Base-by-base conservation (phyloP, 345 rosid genomes). In the Cardamine occulta region DNA sequence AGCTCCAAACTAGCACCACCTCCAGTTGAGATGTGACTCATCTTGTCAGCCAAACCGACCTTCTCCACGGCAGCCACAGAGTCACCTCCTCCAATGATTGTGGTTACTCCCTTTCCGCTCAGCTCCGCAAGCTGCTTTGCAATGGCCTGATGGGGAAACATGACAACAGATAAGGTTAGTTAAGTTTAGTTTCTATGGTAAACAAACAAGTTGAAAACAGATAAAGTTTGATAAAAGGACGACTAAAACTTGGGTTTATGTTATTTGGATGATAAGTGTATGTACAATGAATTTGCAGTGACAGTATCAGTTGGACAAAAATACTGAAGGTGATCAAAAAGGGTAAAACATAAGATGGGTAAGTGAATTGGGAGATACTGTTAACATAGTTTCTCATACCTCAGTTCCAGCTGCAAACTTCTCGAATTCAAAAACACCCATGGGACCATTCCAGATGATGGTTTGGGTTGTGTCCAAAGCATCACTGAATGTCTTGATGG, bases 401-500 rank as follows among this genome's bases (percentile, higher is more conserved):
- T 89, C 91, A 24, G 97, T 93, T 78, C 98, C 98, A 76, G 70
- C 78, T 1, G 97, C 96, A 62, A 93, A 93, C 84, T 93, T 88
- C 0, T 86, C 91, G 73, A 85, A 93, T 73, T 93, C 98, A 69
- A 93, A 93, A 80, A 89, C 98, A 74, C 97, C 98, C 98, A 93
- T 93, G 11, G 98, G 98, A 77, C 98, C 97, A 28, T 91, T 93
- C 98, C 98, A 93, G 87, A 93, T 93, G 63, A 93, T 82, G 47
- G 98, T 93, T 77, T 93, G 59, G 80, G 96, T 88, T 29, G 94
- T 84, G 64, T 82, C 98, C 77, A 93, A 63, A 61, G 90, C 94
- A 0, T 87, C 88, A 10, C 53, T 87, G 86, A 93, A 91, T 56
- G 93, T 84, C 85, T 86, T 89, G 26, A 93, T 73, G 51, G 94